Conservation (phyloP, 2,329 filamentous ascomycete genomes). For the Myotisia sp. region DNA sequence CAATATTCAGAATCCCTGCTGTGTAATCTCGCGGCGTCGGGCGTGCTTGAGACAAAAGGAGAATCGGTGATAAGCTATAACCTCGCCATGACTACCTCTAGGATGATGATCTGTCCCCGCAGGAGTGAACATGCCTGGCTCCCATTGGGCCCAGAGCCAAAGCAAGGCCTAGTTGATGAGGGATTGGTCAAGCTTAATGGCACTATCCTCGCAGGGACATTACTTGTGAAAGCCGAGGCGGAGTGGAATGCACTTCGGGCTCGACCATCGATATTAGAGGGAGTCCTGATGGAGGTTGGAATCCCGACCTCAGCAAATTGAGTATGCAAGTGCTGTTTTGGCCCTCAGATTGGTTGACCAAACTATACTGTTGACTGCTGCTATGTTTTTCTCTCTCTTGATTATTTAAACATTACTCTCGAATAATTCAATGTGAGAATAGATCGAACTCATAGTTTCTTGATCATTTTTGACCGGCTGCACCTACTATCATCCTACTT, state of each 20-base stretch:
- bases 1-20: slow-evolving; percentile 1
- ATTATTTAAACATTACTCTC: no score
- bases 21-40: neutral
- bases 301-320: slow-evolving; percentile 17
- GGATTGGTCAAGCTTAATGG: slow-evolving; percentile 40
- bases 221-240: slow-evolving; percentile 44
- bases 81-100: slow-evolving; percentile 40
- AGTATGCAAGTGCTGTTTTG: no score
- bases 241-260: slow-evolving; percentile 38
- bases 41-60: slow-evolving; percentile 14
- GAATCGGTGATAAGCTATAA: slow-evolving; percentile 43
- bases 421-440: no score
- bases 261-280: slow-evolving; percentile 29
- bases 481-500: no score
- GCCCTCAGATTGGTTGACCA: no score
- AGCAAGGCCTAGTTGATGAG: slow-evolving; percentile 18
- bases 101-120: slow-evolving; percentile 42
- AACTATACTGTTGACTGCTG: no score
- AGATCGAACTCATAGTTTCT: no score
- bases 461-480: no score
- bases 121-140: slow-evolving; percentile 32
- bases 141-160: slow-evolving; percentile 23
- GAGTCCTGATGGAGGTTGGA: slow-evolving; percentile 31
- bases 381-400: no score
- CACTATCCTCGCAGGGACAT: slow-evolving; percentile 42